Evolutionary conservation across 2,329 filamentous ascomycete genomes (phyloP).

Genomic region (Thermothelomyces thermophilus): DNA sequence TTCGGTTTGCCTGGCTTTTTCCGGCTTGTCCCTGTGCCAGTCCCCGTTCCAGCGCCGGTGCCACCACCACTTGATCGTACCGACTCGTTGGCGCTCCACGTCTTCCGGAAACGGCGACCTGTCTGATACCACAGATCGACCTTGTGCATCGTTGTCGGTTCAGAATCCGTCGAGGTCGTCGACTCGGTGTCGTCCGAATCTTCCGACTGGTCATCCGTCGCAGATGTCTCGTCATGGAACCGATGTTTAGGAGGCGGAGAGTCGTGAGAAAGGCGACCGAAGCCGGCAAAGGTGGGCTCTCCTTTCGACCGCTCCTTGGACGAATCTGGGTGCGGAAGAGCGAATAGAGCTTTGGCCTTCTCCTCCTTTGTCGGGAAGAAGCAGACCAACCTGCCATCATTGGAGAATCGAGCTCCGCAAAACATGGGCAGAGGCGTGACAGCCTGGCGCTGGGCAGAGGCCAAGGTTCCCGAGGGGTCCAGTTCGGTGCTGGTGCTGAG

Average conservation of each 20-base stretch:
- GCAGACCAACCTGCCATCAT: slow-evolving; percentile 56
- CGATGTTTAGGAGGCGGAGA: slow-evolving; percentile 41
- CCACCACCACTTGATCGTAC: slow-evolving; percentile 55
- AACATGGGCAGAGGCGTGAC: slow-evolving; percentile 51
- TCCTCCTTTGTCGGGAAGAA: slow-evolving; percentile 65
- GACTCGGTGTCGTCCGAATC: slow-evolving; percentile 45
- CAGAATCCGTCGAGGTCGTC: slow-evolving; percentile 53
- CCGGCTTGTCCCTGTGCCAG: slow-evolving; percentile 47
- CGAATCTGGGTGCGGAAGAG: slow-evolving; percentile 37
- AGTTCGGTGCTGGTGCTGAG: slow-evolving; percentile 48
- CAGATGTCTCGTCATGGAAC: slow-evolving; percentile 44
- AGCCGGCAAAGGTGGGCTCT: slow-evolving; percentile 51
- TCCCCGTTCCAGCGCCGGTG: slow-evolving; percentile 52
- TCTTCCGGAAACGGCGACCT: slow-evolving; percentile 45
- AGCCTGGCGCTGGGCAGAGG: slow-evolving; percentile 44
- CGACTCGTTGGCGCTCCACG: slow-evolving; percentile 51
- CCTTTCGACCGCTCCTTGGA: slow-evolving; percentile 44
- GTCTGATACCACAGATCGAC: slow-evolving; percentile 52
- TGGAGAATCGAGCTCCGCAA: slow-evolving; percentile 56
- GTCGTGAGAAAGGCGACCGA: slow-evolving; percentile 49
- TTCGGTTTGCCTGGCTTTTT: slow-evolving; percentile 46
- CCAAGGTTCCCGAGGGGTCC: slow-evolving; percentile 42
- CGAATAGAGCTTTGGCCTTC: slow-evolving; percentile 46
- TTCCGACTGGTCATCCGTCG: slow-evolving; percentile 43
- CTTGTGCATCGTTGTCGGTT: slow-evolving; percentile 56